Conservation (phyloP, 73 alveolate genomes). For the Tetrahymena thermophila region DNA sequence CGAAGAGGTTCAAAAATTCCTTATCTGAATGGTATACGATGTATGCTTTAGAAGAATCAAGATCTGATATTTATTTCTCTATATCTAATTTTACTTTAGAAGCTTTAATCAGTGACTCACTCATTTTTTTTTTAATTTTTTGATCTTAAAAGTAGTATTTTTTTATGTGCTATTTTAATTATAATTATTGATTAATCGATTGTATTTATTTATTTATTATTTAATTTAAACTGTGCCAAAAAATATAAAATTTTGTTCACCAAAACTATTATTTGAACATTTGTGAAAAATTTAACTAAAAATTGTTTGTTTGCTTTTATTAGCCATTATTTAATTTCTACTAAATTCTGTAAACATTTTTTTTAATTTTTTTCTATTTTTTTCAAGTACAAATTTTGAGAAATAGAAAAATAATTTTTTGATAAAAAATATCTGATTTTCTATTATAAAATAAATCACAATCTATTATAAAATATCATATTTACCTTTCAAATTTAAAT, state of each 20-base stretch:
- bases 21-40: neutral
- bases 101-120: neutral
- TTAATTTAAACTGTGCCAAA: neutral
- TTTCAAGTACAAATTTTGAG: neutral
- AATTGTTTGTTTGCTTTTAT: neutral
- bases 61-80: neutral
- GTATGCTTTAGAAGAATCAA: neutral
- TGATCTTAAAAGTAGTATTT: neutral
- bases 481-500: too few species aligned
- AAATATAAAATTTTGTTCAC: neutral
- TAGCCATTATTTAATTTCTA: neutral
- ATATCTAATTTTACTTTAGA: neutral
- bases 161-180: neutral
- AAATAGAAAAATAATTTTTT: neutral
- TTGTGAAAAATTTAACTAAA: neutral
- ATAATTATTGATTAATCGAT: neutral
- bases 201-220: neutral
- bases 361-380: neutral
- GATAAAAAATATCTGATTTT: too few species aligned
- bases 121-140: neutral
- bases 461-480: too few species aligned
- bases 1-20: neutral
- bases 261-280: neutral
- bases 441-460: neutral
- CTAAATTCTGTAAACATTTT: neutral